Evolutionary conservation across 106 monocot species (phyloP).

Genomic region (Dendrobium chrysotoxum): DNA sequence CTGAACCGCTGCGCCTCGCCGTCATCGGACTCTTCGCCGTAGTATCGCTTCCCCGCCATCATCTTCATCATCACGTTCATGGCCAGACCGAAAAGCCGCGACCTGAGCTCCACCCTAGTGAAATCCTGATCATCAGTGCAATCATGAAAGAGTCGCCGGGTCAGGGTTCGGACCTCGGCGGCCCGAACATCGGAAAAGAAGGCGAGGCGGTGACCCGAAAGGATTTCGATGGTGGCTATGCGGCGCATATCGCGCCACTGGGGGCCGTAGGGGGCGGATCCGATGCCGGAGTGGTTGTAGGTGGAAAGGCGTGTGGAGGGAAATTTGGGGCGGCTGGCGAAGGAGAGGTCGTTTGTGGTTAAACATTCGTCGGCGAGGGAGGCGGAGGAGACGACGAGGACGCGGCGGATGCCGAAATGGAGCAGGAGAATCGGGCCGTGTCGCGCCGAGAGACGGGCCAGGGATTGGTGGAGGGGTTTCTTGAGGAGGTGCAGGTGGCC

Average conservation of each 20-base stretch:
- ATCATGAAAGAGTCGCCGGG: neutral
- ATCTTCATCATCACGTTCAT: conserved; percentile 23
- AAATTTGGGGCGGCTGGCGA: neutral
- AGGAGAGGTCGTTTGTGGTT: neutral
- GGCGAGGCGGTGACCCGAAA: neutral
- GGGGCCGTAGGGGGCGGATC: conserved; percentile 9
- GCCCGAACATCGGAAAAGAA: neutral
- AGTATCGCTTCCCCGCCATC: conserved; percentile 18
- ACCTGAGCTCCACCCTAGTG: conserved; percentile 12
- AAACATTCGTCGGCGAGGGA: conserved; percentile 26
- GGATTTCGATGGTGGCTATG: neutral
- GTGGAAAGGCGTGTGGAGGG: conserved; percentile 3
- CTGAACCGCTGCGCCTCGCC: conserved; percentile 4
- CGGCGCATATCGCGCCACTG: neutral
- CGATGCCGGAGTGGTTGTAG: conserved; percentile 22
- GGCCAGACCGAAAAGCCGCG: conserved; percentile 18
- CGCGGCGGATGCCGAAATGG: conserved; percentile 24
- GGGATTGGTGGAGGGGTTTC: conserved; percentile 30
- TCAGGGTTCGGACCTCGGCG: neutral
- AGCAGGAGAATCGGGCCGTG: conserved; percentile 34
- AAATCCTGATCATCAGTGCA: no score
- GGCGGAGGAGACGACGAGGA: conserved; percentile 27
- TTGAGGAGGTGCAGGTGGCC: conserved; percentile 37
- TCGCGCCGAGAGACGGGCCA: conserved; percentile 18
- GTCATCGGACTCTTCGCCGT: neutral